Base-by-base conservation (phyloP, 1,284 basidiomycete species). In the Stereum hirsutum region DNA sequence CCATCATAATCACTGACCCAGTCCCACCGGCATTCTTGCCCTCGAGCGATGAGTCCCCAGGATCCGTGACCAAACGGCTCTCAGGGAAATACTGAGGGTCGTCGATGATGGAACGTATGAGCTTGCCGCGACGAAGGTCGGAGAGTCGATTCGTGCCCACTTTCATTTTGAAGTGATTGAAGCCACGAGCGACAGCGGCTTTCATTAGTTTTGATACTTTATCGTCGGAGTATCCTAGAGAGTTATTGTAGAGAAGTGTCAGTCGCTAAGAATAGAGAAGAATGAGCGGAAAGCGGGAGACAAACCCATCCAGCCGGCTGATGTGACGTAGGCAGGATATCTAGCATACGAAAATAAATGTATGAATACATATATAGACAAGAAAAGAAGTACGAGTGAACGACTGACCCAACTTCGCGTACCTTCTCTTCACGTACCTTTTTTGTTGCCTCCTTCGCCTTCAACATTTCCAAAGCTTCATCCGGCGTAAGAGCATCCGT, bases 101-200 rank as follows among this genome's bases (percentile, higher is more conserved):
- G 60, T 98, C 94, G 59, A 98, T 95, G 64, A 97, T 90, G 41
- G 82, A 87, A 46, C 94, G 81, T 55, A 97, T 93, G 54, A 96
- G 74, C 52, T 75, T 76, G 33, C 90, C 89, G 49, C 94, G 80
- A 41, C 90, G 82, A 41, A 94, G 69, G 65, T 97, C 94, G 57
- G 86, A 82, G 31, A 78, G 76, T 42, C 77, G 70, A 62, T 88
- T 74, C 28, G 87, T 83, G 44, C 94, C 94, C 49, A 98, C 92
- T 69, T 97, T 97, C 82, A 95, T 92, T 70, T 94, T 94, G 75
- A 95, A 94, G 66, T 93, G 89, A 67, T 89, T 91, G 76, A 95
- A 95, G 25, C 93, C 93, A 41, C 78, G 79, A 21, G 73, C 64
- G 42, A 98, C 72, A 24, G 92, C 89, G 58, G 89, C 87, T 56